phyloP scores from a whole-genome alignment of 345 rosid genomes.

The Lepidium didymum region DNA sequence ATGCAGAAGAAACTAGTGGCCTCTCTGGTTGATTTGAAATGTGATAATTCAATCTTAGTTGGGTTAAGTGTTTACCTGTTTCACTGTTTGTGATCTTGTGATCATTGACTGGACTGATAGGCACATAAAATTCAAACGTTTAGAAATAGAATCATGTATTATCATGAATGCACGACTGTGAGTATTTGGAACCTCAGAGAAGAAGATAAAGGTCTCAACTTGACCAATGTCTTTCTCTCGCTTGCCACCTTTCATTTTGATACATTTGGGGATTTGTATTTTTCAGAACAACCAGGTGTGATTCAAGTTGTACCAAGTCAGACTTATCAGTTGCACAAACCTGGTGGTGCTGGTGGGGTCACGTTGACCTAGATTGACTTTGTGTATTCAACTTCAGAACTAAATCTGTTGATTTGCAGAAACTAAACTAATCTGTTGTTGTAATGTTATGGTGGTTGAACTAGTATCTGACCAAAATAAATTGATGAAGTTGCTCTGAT shows the following conservation, averaged over 20 bases:
- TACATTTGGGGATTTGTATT: not conserved
- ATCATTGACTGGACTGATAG: not conserved
- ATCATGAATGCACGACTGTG: not conserved
- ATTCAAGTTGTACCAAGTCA: constrained; percentile 70
- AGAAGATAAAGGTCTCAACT: not conserved
- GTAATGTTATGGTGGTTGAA: constrained; percentile 1
- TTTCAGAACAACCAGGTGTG: constrained; percentile 83
- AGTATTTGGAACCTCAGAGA: not conserved
- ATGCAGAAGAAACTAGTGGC: not conserved
- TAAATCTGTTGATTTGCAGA: not conserved
- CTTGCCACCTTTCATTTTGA: not conserved
- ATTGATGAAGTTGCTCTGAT: not conserved
- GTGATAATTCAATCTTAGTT: not conserved
- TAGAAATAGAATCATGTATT: not conserved
- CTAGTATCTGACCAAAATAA: constrained; percentile 6
- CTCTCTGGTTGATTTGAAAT: not conserved
- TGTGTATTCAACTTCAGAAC: constrained; percentile 16
- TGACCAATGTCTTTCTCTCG: not conserved
- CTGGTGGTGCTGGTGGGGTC: constrained; percentile 18
- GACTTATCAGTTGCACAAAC: constrained; percentile 53
- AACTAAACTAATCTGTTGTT: not conserved
- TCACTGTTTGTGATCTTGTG: not conserved
- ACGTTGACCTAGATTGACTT: constrained; percentile 10
- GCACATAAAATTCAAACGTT: not conserved
- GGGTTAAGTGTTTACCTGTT: not conserved